Base-by-base conservation (phyloP, 768 basidiomycete genomes). In the Coprinopsis marcescibilis region DNA sequence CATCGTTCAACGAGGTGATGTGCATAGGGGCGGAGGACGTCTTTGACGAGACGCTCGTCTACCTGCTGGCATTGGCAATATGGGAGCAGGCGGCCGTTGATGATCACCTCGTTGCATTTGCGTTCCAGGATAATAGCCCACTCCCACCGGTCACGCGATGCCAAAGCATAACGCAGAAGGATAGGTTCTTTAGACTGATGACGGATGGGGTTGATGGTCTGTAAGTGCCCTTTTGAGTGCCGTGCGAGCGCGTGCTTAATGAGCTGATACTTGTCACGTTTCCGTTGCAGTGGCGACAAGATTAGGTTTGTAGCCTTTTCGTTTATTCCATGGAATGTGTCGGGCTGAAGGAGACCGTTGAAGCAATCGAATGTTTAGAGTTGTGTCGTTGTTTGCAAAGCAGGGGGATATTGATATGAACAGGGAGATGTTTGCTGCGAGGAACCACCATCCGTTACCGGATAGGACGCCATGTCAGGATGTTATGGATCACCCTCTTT, bases 341-440 rank as follows among this genome's bases (percentile, higher is more conserved):
- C 8, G 7, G 35, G 35, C 17, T 40, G 17, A 8, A 13, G 7
- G 17, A 17, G 38, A 24, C 25, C 29, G 8, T n/a, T 40, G 10
- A 5, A 40, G 38, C 20, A 40, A 40, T 8, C 7, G 38, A 10
- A 23, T 40, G 6, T 24, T 40, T 8, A 19, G 27, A 14, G 46
- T 48, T 5, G 39, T 48, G 1, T 19, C 15, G 11, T 20, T 39
- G 20, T 43, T 49, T 30, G 33, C 37, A 11, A 49, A 30, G 41
- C 48, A 49, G 41, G 27, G n/a, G 21, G 41, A 49, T 35, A 37
- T 49, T 23, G 48, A 49, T 29, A 17, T 36, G 4, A 35, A 43
- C 27, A 41, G 48, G 2, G 48, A 49, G 23, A 21, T 14, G 14
- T 35, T 43, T 27, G 48, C 48, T 7, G 34, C 40, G 41, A 49